Evolutionary conservation across 768 basidiomycete genomes (phyloP).

Genomic region (Phylloporus scabripes): DNA sequence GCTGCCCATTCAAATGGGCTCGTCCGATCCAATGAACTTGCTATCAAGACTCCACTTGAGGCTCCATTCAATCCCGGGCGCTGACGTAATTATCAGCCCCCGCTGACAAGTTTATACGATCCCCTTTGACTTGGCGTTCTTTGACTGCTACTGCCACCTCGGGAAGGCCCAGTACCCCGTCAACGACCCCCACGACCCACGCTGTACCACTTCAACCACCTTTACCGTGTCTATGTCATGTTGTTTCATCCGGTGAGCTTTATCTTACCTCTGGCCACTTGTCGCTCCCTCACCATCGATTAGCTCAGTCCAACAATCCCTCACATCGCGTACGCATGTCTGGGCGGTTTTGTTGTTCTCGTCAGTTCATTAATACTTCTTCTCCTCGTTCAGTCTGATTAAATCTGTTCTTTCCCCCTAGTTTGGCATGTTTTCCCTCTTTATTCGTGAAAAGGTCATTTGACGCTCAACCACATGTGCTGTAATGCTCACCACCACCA

Average conservation of each 20-base stretch:
- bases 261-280: not conserved
- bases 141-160: conserved; percentile 1
- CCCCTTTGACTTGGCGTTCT: not conserved
- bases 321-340: conserved; percentile 73
- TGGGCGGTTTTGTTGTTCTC: conserved; percentile 79
- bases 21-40: not conserved
- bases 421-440: conserved; percentile 94
- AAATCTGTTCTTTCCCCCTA: conserved; percentile 23
- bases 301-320: conserved; percentile 50
- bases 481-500: conserved; percentile 5
- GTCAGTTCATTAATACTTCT: conserved; percentile 33
- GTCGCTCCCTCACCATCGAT: conserved; percentile 4
- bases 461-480: not conserved
- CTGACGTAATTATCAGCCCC: conserved; percentile 18
- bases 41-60: not conserved
- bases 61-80: not conserved
- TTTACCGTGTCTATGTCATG: conserved; percentile 34
- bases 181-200: conserved; percentile 4
- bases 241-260: conserved; percentile 45
- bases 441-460: conserved; percentile 78
- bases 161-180: not conserved
- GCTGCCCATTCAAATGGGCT: conserved; percentile 8
- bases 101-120: not conserved
- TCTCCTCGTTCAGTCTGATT: not conserved
- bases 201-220: not conserved